Base-by-base conservation (phyloP, 2,329 filamentous ascomycete genomes). In the Epicoccum sorghinum region DNA sequence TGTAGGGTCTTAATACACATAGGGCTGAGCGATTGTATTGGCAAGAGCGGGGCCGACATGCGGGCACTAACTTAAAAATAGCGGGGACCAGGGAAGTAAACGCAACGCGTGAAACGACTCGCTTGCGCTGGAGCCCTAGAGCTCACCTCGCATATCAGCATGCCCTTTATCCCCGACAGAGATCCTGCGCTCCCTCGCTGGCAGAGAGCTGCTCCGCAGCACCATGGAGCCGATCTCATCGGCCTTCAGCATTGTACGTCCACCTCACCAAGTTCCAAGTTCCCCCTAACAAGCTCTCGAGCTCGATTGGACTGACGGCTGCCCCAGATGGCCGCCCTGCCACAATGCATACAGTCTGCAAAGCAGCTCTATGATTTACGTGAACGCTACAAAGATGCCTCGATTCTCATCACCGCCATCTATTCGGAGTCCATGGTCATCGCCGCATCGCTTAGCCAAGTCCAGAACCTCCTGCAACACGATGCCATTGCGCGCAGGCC, bases 351-450 rank as follows among this genome's bases (percentile, higher is more conserved):
- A 32, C 45, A 61, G n/a, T 62, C 64, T 4, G 69, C 70, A 4
- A 71, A 72, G 43, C 50, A 63, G 7, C 62, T 72, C 14, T 68
- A 72, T 50, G 63, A 68, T 43, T 55, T 74, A 3, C 67, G 67
- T 38, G 49, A 56, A 8, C 66, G 60, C 7, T 73, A 68, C 57
- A 64, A 69, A 33, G 65, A 72, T 52, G 71, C 71, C 8, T 65
- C 64, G 7, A 24, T 66, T 3, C 62, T 68, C 7, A 73, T 73
- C 41, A 67, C 65, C 5, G 62, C 69, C 18, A 70, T 73, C 35
- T 73, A 72, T 46, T 63, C 68, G 14, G 71, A 73, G 44, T 69
- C 68, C 4, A 68, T 70, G 59, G 64, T 71, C 36, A 65, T 73
- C 14, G 69, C 70, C 0, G 70, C 71, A 7, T 70, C 68, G 3